These are phyloP conservation scores for Trametes sp. DNA, from an alignment of 1,284 basidiomycete species.

Conservation along the genomic window DNA sequence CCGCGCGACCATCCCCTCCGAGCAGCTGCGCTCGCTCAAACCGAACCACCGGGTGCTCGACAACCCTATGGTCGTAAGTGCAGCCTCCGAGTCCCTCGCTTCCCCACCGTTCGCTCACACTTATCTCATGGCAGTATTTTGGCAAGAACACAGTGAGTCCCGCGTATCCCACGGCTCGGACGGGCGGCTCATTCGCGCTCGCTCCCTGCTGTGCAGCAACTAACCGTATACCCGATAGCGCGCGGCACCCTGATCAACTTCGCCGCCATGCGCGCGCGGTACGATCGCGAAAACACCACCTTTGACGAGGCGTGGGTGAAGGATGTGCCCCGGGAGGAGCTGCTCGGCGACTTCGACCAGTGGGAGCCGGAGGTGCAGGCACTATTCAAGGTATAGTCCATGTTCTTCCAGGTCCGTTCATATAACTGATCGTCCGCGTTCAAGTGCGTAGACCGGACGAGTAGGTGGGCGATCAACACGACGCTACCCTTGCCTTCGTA, in stretches of 20 bases:
- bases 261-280: slow-evolving; percentile 46
- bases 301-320: slow-evolving; percentile 48
- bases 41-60: slow-evolving; percentile 47
- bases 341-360: slow-evolving; percentile 42
- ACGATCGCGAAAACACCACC: slow-evolving; percentile 44
- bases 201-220: slow-evolving; percentile 42
- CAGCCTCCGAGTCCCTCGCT: neutral
- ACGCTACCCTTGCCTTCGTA: slow-evolving; percentile 50
- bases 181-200: slow-evolving; percentile 1
- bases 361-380: slow-evolving; percentile 53
- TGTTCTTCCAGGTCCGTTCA: neutral
- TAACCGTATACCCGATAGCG: slow-evolving; percentile 54
- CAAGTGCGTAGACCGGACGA: slow-evolving; percentile 35
- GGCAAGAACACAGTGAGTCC: slow-evolving; percentile 49
- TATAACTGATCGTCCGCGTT: neutral
- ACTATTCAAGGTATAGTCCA: slow-evolving; percentile 46
- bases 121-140: slow-evolving; percentile 45
- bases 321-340: slow-evolving; percentile 39
- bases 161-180: neutral
- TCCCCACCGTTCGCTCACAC: neutral
- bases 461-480: slow-evolving; percentile 59
- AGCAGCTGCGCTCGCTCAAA: slow-evolving; percentile 40
- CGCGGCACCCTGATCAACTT: slow-evolving; percentile 52
- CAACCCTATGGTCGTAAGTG: slow-evolving; percentile 47
- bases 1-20: slow-evolving; percentile 48